These are phyloP conservation scores for Ramularia collo-cygni DNA, from an alignment of 2,329 filamentous ascomycete genomes.

Conservation along the genomic window DNA sequence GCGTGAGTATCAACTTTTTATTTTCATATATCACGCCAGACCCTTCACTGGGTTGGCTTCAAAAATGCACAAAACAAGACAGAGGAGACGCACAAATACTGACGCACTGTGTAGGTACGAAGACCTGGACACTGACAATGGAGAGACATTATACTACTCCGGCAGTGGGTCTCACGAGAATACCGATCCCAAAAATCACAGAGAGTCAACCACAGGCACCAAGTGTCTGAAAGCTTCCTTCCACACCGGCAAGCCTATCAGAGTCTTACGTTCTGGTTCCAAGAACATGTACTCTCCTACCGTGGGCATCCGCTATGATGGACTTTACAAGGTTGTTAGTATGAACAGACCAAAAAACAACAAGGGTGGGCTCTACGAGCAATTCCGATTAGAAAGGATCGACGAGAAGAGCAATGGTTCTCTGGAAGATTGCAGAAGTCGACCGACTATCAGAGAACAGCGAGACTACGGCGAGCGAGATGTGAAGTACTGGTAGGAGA, in stretches of 20 bases:
- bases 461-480: constrained; percentile 10
- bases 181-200: constrained; percentile 14
- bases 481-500: too few species aligned
- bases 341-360: constrained; percentile 12
- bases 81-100: too few species aligned
- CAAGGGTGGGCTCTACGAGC: constrained; percentile 24
- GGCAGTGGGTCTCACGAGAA: constrained; percentile 21
- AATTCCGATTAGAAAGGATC: constrained; percentile 20
- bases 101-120: constrained; percentile 12
- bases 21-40: too few species aligned
- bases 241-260: constrained; percentile 10
- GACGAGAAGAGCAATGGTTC: constrained; percentile 10
- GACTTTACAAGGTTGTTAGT: constrained; percentile 18
- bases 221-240: constrained; percentile 14
- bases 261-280: constrained; percentile 17
- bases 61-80: too few species aligned
- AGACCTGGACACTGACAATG: constrained; percentile 19
- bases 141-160: constrained; percentile 22
- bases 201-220: constrained; percentile 13
- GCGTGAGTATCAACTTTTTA: background rate
- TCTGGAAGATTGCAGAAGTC: constrained; percentile 6
- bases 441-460: constrained; percentile 16
- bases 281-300: constrained; percentile 11
- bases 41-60: too few species aligned
- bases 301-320: constrained; percentile 22